Conservation (phyloP, 2,329 filamentous ascomycete genomes). For the Myriosclerotinia scirpicola region DNA sequence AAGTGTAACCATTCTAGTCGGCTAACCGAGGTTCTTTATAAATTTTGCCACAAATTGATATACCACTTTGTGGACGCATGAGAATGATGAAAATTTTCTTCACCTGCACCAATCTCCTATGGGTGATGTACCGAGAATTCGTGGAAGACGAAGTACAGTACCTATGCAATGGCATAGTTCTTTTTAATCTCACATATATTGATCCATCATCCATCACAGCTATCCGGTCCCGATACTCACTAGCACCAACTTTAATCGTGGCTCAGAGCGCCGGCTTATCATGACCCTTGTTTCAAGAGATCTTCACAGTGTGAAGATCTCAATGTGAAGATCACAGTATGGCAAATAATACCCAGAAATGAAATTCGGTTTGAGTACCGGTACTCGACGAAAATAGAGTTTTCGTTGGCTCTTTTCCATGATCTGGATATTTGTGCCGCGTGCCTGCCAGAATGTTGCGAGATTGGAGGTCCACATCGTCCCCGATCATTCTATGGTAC, state of each 20-base stretch:
- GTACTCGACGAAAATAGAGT: neutral
- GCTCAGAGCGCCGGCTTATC: constrained; percentile 6
- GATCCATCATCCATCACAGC: neutral
- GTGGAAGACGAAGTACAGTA: neutral
- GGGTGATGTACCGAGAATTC: neutral
- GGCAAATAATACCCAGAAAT: neutral
- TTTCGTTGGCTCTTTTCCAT: neutral
- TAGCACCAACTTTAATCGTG: neutral
- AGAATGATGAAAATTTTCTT: neutral
- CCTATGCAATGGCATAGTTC: neutral
- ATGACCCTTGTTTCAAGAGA: constrained; percentile 1
- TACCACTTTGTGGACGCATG: neutral
- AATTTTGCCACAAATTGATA: neutral
- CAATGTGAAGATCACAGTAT: neutral
- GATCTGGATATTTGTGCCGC: no score
- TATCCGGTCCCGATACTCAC: neutral
- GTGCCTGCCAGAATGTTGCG: no score
- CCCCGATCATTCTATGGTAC: no score
- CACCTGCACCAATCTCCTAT: neutral
- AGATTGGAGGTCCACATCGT: no score
- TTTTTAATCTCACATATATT: neutral
- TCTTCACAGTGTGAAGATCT: neutral
- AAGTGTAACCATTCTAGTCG: neutral
- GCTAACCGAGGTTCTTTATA: neutral
- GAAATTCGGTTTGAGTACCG: neutral